Evolutionary conservation across 306 rosid species (phyloP).

Genomic region (Spatholobus suberectus): DNA sequence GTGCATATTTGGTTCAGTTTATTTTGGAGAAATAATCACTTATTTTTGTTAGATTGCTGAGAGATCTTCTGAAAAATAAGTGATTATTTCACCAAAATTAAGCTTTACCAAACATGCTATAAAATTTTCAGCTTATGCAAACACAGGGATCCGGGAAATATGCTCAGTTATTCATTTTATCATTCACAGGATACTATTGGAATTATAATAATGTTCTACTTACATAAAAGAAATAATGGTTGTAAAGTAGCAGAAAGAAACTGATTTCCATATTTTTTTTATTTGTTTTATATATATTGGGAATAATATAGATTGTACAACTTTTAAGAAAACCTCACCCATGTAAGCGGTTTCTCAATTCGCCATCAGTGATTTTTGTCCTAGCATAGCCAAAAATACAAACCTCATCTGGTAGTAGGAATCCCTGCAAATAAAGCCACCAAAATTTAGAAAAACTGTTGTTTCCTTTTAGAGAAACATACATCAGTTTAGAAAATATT

Average conservation of each 20-base stretch:
- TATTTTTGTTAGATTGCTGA: background rate
- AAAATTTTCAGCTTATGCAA: constrained; percentile 9
- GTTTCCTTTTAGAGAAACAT: background rate
- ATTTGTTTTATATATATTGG: background rate
- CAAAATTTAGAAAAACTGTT: constrained; percentile 20
- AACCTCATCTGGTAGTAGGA: constrained; percentile 76
- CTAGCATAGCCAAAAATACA: constrained; percentile 97
- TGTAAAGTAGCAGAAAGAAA: constrained; percentile 10
- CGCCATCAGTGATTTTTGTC: constrained; percentile 80
- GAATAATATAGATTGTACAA: background rate
- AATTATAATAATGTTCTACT: constrained; percentile 3
- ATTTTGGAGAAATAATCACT: background rate
- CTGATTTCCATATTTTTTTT: background rate
- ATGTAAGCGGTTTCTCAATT: constrained; percentile 76
- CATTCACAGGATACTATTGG: constrained; percentile 14
- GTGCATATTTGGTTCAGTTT: background rate
- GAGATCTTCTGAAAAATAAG: background rate
- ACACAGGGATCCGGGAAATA: constrained; percentile 31
- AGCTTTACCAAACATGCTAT: background rate
- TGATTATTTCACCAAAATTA: background rate
- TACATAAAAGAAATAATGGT: constrained; percentile 5
- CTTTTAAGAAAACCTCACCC: constrained; percentile 58
- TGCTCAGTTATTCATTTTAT: background rate
- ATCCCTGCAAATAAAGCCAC: constrained; percentile 64
- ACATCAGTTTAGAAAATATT: background rate